A percentile compares a stretch with the other conserved stretches of the same genome.
These are phyloP conservation scores for Seiridium unicorne DNA, from an alignment of 2,329 filamentous ascomycete species.

Conservation along the genomic window DNA sequence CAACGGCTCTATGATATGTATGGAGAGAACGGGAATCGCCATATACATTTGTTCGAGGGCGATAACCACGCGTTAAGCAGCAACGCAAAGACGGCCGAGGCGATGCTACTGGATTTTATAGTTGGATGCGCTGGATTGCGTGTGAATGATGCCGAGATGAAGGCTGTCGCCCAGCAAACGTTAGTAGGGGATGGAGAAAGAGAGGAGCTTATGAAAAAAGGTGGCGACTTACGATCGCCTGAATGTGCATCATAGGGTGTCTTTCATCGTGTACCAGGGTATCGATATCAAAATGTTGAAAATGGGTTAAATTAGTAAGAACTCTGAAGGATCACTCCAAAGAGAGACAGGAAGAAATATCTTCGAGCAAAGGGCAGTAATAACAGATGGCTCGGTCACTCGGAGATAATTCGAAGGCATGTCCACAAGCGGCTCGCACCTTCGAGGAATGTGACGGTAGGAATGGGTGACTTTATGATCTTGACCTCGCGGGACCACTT, in stretches of 20 bases:
- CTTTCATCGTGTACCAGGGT: too few relatives aligned
- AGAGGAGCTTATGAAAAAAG: slow-evolving; percentile 26
- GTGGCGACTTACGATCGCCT: slow-evolving; percentile 32
- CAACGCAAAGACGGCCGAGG: slow-evolving; percentile 34
- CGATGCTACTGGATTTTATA: slow-evolving; percentile 36
- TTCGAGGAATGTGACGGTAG: too few relatives aligned
- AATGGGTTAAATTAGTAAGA: too few relatives aligned
- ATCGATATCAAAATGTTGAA: too few relatives aligned
- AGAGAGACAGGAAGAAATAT: too few relatives aligned
- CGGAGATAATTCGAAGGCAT: too few relatives aligned
- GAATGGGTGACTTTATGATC: too few relatives aligned
- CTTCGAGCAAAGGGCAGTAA: too few relatives aligned
- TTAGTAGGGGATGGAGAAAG: slow-evolving; percentile 19
- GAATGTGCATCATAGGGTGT: slow-evolving; percentile 17
- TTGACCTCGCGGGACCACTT: too few relatives aligned
- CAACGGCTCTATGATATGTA: slow-evolving; percentile 34
- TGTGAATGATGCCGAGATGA: slow-evolving; percentile 16
- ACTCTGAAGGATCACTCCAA: too few relatives aligned
- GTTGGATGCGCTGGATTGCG: slow-evolving; percentile 27
- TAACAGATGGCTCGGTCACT: too few relatives aligned
- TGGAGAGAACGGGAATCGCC: slow-evolving; percentile 26
- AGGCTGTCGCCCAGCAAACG: slow-evolving; percentile 14
- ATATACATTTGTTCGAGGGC: slow-evolving; percentile 32
- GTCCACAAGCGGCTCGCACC: too few relatives aligned
- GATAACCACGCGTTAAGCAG: slow-evolving; percentile 39